A percentile compares a stretch with the other conserved stretches of the same genome.
Evolutionary conservation across 2,329 filamentous ascomycete species (phyloP).

Genomic region (Zymoseptoria brevis): DNA sequence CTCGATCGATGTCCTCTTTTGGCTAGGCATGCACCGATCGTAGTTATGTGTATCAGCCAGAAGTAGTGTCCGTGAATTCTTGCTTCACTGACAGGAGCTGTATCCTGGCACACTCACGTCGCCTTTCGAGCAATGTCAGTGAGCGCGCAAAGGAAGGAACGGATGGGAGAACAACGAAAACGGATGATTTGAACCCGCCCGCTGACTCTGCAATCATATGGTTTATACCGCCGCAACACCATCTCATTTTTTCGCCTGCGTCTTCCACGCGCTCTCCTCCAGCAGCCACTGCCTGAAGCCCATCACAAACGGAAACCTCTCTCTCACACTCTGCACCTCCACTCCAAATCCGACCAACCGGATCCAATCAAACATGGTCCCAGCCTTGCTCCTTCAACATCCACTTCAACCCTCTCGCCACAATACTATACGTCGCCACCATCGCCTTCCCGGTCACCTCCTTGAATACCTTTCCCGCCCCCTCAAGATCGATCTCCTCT

Average conservation of each 20-base stretch:
- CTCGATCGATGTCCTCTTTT: too few relatives aligned
- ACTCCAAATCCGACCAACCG: conserved; percentile 39
- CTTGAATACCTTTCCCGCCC: conserved; percentile 41
- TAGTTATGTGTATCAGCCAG: too few relatives aligned
- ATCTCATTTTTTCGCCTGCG: neutral
- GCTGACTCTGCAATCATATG: too few relatives aligned
- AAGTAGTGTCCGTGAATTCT: too few relatives aligned
- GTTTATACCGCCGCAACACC: neutral
- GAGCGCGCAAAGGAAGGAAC: too few relatives aligned
- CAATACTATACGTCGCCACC: conserved; percentile 36
- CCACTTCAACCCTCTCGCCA: conserved; percentile 36
- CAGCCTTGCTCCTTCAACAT: conserved; percentile 30
- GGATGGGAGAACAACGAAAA: too few relatives aligned
- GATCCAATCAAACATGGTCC: conserved; percentile 41
- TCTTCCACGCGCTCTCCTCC: conserved; percentile 39
- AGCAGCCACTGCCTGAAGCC: conserved; percentile 43
- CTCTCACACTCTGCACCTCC: conserved; percentile 37
- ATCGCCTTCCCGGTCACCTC: conserved; percentile 38
- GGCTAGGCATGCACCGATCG: too few relatives aligned
- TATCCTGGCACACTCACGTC: too few relatives aligned
- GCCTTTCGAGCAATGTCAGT: too few relatives aligned
- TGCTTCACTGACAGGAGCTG: too few relatives aligned
- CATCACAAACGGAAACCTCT: conserved; percentile 39
- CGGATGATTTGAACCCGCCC: too few relatives aligned
- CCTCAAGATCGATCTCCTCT: conserved; percentile 43